A percentile compares a stretch with the other conserved stretches of the same genome.
Evolutionary conservation across 257 asterid genomes (phyloP).

Genomic region (Leonotis leonurus): DNA sequence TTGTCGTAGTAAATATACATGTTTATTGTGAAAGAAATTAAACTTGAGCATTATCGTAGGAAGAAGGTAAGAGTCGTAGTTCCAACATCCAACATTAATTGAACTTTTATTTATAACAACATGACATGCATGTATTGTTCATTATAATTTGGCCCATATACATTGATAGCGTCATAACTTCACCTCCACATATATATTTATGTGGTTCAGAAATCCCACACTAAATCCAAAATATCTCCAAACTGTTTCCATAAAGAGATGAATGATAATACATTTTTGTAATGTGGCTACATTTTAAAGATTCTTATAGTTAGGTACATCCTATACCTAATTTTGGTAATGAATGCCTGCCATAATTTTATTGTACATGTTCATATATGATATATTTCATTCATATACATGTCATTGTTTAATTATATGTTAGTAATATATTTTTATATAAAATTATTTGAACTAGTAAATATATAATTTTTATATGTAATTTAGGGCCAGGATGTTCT

Average conservation of each 20-base stretch:
- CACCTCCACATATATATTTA: neutral
- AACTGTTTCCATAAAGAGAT: neutral
- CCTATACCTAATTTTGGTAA: neutral
- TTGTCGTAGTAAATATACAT: neutral
- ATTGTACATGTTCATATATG: too few species aligned
- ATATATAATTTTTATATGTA: neutral
- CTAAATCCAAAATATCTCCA: neutral
- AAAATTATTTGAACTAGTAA: neutral
- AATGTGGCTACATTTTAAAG: neutral
- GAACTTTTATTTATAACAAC: neutral
- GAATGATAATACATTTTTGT: too few species aligned
- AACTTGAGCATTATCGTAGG: neutral
- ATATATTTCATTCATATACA: too few species aligned
- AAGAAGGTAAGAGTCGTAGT: neutral
- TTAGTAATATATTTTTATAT: too few species aligned
- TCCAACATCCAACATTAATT: slow-evolving; percentile 4
- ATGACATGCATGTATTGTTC: too few species aligned
- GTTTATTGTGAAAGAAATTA: neutral
- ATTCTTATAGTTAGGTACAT: neutral
- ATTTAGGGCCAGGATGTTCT: slow-evolving; percentile 95
- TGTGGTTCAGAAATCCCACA: neutral
- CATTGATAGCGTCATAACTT: too few species aligned
- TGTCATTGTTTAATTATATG: too few species aligned
- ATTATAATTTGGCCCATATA: slow-evolving; percentile 1
- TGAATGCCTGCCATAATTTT: too few species aligned